phyloP scores from a whole-genome alignment of 148 eudicot genomes.

The Amaranthus hypochondriacus region DNA sequence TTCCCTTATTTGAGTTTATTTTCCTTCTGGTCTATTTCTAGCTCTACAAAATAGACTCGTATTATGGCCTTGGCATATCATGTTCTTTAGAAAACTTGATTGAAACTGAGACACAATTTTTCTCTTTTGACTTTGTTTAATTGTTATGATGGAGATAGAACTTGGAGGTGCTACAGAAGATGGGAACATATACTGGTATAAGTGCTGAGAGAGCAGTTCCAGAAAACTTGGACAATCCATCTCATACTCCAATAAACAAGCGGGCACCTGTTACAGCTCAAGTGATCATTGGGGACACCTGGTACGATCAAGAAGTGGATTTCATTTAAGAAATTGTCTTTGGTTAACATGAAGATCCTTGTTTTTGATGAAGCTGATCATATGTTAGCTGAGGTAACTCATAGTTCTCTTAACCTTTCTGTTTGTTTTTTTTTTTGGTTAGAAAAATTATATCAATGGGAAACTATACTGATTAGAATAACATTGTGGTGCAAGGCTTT shows the following conservation, averaged over 20 bases:
- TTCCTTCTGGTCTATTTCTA: too few species aligned
- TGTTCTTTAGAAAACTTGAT: neutral
- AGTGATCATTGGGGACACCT: conserved; percentile 87
- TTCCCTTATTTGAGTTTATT: too few species aligned
- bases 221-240: conserved; percentile 39
- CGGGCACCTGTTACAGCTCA: conserved; percentile 58
- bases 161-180: conserved; percentile 73
- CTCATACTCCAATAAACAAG: conserved; percentile 45
- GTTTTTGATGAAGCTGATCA: conserved; percentile 97
- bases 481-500: too few species aligned
- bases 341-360: conserved; percentile 70
- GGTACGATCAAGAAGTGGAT: conserved; percentile 71
- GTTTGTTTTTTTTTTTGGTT: neutral
- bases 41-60: too few species aligned
- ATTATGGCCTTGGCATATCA: too few species aligned
- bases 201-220: conserved; percentile 70
- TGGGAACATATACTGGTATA: conserved; percentile 80
- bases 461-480: too few species aligned
- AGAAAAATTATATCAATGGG: neutral
- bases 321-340: conserved; percentile 46
- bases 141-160: conserved; percentile 42
- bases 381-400: conserved; percentile 79
- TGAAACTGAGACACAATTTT: neutral
- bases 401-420: neutral
- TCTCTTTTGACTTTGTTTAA: neutral